Base-by-base conservation (phyloP, 1,284 basidiomycete genomes). In the Laetiporus sulphureus region DNA sequence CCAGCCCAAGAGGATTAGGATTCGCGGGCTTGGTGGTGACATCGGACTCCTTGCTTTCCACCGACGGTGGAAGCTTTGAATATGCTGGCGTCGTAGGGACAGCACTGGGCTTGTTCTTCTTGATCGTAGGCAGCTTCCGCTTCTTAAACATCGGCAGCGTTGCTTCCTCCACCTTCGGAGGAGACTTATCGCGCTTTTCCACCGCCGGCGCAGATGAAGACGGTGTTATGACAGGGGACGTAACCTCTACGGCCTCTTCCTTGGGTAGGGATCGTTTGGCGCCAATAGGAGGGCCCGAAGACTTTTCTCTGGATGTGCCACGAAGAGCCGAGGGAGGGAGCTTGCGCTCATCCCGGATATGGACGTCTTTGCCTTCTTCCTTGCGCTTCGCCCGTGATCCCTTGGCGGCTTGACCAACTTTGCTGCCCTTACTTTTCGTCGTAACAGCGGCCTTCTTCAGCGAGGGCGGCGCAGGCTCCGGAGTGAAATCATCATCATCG, bases 121-220 rank as follows among this genome's bases (percentile, higher is more conserved):
- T 86, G 48, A 87, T 87, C 6, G 74, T 65, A 2, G 84, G 84
- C 11, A 84, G 65, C 53, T 83, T 85, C 38, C 67, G 71, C 53
- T 80, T 82, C 65, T 79, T 81, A 5, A 64, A 59, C 11, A 59
- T 50, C 13, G 63, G 44, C 21, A 56, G 41, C 23, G 46, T 38
- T 33, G 45, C 21, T 11, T 47, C 31, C 24, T 48, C 45, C 12
- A 40, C 47, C 10, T 48, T 42, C 7, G 38, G 23, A 6, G 40
- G 33, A 8, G 46, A 43, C 8, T 40, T 36, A 15, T 42, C 46
- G 18, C 45, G 37, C 29, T 37, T 19, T 13, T 44, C 38, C 15
- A 19, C 40, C 22, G 38, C 36, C n/a, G n/a, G n/a, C n/a, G n/a
- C 41, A n/a, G n/a, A n/a, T n/a, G n/a, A n/a, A n/a, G n/a, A n/a